Evolutionary conservation across 768 basidiomycete species (phyloP).

Genomic region (Boletus vermiculosoides): DNA sequence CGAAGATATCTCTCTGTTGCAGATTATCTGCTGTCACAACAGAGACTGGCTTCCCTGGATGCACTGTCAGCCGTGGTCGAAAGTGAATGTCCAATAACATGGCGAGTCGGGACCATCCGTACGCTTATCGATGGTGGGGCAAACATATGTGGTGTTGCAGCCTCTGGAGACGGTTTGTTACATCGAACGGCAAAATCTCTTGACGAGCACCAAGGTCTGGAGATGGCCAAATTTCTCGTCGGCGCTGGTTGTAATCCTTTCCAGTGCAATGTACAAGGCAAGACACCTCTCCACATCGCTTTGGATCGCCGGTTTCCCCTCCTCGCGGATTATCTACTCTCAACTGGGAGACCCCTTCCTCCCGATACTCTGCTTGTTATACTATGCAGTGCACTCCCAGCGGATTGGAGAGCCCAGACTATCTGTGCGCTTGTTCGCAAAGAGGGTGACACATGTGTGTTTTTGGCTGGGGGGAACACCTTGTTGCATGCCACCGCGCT

Average conservation of each 20-base stretch:
- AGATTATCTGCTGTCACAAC: background rate
- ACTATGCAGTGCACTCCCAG: background rate
- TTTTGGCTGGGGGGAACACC: background rate
- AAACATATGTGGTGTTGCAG: background rate
- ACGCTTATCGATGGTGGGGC: background rate
- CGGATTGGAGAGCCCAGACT: background rate
- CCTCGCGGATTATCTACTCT: background rate
- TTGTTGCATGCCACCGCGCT: background rate
- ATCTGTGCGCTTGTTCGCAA: background rate
- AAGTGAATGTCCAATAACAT: background rate
- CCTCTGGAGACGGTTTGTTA: background rate
- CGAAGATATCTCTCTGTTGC: background rate
- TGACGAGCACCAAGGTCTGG: background rate
- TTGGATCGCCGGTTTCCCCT: background rate
- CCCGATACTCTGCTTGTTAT: background rate
- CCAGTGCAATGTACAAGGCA: background rate
- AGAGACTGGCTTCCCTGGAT: background rate
- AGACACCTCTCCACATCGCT: slow-evolving; percentile 9
- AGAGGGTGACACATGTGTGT: background rate
- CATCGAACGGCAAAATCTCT: background rate
- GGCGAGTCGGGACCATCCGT: background rate
- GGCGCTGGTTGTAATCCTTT: slow-evolving; percentile 9
- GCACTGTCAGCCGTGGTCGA: background rate
- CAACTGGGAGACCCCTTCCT: background rate
- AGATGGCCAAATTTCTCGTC: background rate